phyloP scores from a whole-genome alignment of 2,329 filamentous ascomycete genomes.

The Cladosporium oxysporum region DNA sequence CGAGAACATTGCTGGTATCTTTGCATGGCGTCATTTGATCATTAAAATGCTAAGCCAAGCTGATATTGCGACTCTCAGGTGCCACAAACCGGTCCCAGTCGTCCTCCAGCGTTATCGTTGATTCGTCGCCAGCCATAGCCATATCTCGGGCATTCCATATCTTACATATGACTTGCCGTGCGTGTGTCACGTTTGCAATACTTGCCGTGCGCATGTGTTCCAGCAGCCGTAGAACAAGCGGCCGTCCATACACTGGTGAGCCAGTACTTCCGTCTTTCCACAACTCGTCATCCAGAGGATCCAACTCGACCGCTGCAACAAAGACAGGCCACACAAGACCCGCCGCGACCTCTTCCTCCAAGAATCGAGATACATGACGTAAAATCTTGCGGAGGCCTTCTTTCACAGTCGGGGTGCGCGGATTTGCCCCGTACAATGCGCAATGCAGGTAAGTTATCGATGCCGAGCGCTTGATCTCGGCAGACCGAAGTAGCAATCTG shows the following conservation, averaged over 20 bases:
- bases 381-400: conserved; percentile 39
- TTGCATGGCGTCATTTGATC: not conserved
- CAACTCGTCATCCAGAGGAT: conserved; percentile 39
- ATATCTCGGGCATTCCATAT: conserved; percentile 51
- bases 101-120: conserved; percentile 31
- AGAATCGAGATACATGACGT: conserved; percentile 37
- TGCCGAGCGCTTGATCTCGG: conserved; percentile 48
- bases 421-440: conserved; percentile 46
- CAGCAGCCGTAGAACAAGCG: conserved; percentile 44
- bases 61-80: conserved; percentile 46
- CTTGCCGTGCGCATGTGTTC: conserved; percentile 42
- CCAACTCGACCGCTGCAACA: conserved; percentile 47
- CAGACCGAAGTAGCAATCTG: conserved; percentile 38
- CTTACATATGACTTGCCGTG: conserved; percentile 49
- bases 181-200: conserved; percentile 49
- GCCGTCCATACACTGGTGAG: conserved; percentile 37
- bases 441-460: conserved; percentile 51
- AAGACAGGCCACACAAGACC: conserved; percentile 48
- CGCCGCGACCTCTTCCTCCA: conserved; percentile 37
- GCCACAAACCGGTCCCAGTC: conserved; percentile 48
- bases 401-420: conserved; percentile 38
- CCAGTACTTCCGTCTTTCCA: conserved; percentile 31
- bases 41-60: conserved; percentile 38
- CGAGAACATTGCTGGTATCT: not conserved
- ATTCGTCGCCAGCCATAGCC: conserved; percentile 23